Conservation (phyloP, 495 filamentous ascomycete species). For the Barbatosphaeria neglecta region DNA sequence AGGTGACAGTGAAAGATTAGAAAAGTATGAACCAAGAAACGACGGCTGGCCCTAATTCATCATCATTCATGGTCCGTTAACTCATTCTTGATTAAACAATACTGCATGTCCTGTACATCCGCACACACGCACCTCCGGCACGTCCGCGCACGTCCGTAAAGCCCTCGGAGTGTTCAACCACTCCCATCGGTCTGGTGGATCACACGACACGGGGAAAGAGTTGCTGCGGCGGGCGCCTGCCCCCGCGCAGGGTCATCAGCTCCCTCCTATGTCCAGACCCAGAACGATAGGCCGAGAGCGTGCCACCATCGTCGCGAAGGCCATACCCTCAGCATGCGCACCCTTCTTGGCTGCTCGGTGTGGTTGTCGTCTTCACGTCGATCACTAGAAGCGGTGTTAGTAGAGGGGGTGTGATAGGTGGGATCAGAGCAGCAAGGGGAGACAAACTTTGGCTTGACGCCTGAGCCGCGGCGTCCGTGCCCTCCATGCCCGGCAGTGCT, state of each 20-base stretch:
- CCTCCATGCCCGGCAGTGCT: constrained; percentile 95
- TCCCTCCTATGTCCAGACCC: too few species aligned
- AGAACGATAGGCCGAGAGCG: too few species aligned
- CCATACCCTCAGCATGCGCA: not conserved
- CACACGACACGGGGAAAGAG: not conserved
- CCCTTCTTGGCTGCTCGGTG: constrained; percentile 25
- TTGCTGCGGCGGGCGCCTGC: too few species aligned
- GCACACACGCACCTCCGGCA: not conserved
- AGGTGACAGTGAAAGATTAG: not conserved
- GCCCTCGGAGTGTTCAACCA: not conserved
- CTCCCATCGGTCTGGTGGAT: not conserved
- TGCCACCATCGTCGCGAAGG: too few species aligned
- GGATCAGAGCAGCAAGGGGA: not conserved
- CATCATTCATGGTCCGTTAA: not conserved
- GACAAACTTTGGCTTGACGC: constrained; percentile 54
- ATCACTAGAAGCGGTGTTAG: constrained; percentile 5
- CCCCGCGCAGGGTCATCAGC: too few species aligned
- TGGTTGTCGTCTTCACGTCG: constrained; percentile 9
- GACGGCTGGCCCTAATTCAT: not conserved
- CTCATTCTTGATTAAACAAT: not conserved
- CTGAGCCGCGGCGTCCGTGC: constrained; percentile 52
- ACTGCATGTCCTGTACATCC: not conserved
- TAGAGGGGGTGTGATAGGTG: not conserved
- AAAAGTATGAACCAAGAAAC: not conserved
- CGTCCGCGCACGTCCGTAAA: not conserved